Conservation (phyloP, 257 asterid species). For the Lantana camara region DNA sequence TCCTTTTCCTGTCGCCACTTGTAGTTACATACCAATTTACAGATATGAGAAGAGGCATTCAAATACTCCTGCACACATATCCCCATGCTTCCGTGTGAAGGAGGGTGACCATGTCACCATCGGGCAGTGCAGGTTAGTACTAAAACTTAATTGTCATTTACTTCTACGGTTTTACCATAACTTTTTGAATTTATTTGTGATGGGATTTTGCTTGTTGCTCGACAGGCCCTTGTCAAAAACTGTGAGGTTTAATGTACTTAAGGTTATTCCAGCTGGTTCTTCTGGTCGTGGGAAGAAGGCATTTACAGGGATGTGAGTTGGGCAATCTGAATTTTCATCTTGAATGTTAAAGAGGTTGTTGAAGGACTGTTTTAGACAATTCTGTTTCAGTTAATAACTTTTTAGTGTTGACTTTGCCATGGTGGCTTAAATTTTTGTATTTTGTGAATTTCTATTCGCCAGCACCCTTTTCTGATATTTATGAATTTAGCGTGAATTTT, state of each 20-base stretch:
- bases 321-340: conserved; percentile 7
- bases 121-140: conserved; percentile 82
- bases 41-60: conserved; percentile 92
- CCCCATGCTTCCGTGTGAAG: conserved; percentile 88
- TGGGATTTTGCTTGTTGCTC: background rate
- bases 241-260: conserved; percentile 77
- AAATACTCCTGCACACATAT: conserved; percentile 77
- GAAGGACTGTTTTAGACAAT: conserved; percentile 5
- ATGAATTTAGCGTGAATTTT: background rate
- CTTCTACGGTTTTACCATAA: too few relatives aligned
- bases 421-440: conserved; percentile 26
- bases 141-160: background rate
- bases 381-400: conserved; percentile 29
- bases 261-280: conserved; percentile 86
- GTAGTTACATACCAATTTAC: background rate
- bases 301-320: conserved; percentile 63
- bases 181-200: background rate
- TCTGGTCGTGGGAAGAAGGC: conserved; percentile 92
- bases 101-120: conserved; percentile 81
- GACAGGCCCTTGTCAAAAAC: conserved; percentile 86
- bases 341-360: background rate
- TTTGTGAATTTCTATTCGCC: background rate
- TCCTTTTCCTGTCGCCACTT: background rate
- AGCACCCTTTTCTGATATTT: conserved; percentile 2
- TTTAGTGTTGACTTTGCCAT: background rate